These are phyloP conservation scores for Talaromyces sp. DNA, from an alignment of 2,329 filamentous ascomycete species.

Conservation along the genomic window DNA sequence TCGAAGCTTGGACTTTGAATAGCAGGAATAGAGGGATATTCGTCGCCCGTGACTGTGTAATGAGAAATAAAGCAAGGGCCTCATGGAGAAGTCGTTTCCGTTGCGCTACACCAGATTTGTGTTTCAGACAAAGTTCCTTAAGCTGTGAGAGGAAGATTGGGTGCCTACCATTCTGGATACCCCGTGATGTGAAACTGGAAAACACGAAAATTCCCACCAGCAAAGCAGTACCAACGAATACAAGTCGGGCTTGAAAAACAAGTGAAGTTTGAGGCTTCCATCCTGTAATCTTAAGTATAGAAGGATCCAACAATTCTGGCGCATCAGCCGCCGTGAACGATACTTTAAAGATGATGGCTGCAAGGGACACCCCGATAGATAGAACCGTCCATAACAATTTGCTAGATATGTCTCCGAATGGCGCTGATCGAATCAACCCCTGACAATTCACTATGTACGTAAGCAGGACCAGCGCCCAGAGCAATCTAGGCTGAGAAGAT, in stretches of 20 bases:
- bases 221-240: conserved; percentile 44
- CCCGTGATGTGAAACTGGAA: conserved; percentile 12
- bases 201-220: conserved; percentile 27
- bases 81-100: conserved; percentile 48
- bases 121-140: neutral
- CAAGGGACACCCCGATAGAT: conserved; percentile 42
- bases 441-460: conserved; percentile 61
- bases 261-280: conserved; percentile 40
- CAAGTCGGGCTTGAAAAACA: conserved; percentile 47
- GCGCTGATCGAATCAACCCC: conserved; percentile 34
- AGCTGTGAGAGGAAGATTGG: neutral
- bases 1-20: conserved; percentile 59
- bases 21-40: conserved; percentile 83
- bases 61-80: conserved; percentile 68
- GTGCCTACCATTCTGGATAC: neutral
- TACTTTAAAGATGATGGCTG: conserved; percentile 78
- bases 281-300: conserved; percentile 32
- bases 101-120: conserved; percentile 11
- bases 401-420: conserved; percentile 17
- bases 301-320: conserved; percentile 63
- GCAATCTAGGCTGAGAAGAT: conserved; percentile 54
- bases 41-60: conserved; percentile 78
- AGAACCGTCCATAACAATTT: conserved; percentile 25
- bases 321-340: conserved; percentile 83
- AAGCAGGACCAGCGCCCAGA: conserved; percentile 69